Base-by-base conservation (phyloP, 495 filamentous ascomycete species). In the Penicillium simplicissimum region DNA sequence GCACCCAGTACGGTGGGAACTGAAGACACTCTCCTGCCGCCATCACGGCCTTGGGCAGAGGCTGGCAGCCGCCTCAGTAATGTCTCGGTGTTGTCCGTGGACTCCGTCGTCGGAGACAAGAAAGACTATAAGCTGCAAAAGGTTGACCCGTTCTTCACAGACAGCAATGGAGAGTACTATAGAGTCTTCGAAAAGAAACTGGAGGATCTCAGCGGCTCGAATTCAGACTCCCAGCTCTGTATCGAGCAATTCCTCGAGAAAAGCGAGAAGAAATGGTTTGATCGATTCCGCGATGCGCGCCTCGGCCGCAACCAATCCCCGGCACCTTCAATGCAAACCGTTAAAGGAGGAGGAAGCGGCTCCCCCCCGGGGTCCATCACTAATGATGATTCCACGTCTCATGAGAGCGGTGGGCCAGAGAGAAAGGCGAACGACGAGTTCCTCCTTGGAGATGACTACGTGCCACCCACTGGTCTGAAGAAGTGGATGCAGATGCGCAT, bases 261-360 rank as follows among this genome's bases (percentile, higher is more conserved):
- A 72, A 85, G 84, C 56, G 88, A 90, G 70, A 89, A 88, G 78
- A 83, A 86, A 59, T 90, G 87, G 86, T 90, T 89, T 65, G 78
- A 83, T 43, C 77, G 81, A 23, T 87, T 85, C 72, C 73, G 84
- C 36, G 80, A 87, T 61, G 87, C 87, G 42, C 84, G 84, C 53
- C 64, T 79, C 25, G 81, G 80, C 17, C 73, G 75, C 60, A 78
- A 80, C 23, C 76, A 76, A 43, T 81, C 80, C 8, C 80, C 79
- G 51, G 72, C 76, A 34, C 71, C 76, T 28, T 80, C 79, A 28
- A 58, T 79, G 55, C 78, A 75, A 65, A 64, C 71, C 23, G 67
- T 55, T 43, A 79, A 78, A 55, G 47, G 17, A 11, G 47, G 25
- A 11, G 40, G 48, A 38, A 51, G 68, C 8, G 70, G 59, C 10